phyloP scores from a whole-genome alignment of 805 yeast genomes.

The Torulaspora gathmanii region DNA sequence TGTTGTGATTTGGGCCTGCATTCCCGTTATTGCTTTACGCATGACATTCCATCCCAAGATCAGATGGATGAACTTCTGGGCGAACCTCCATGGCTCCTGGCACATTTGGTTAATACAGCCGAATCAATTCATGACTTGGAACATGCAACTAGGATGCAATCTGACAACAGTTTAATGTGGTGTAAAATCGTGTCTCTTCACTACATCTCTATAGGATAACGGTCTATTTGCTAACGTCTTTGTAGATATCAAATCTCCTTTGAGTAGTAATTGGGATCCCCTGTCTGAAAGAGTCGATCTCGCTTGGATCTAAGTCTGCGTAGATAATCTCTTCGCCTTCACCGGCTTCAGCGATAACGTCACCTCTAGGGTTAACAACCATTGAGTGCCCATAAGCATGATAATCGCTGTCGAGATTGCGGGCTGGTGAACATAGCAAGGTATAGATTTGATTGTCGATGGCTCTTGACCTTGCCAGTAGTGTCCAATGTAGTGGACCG shows the following conservation, averaged over 20 bases:
- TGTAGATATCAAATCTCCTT: conserved; percentile 60
- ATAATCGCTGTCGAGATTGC: conserved; percentile 56
- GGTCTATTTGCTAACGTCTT: conserved; percentile 28
- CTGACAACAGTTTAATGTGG: no score
- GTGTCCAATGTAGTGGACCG: conserved; percentile 80
- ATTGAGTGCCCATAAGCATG: conserved; percentile 66
- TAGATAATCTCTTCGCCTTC: conserved; percentile 71
- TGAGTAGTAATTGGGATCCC: conserved; percentile 68
- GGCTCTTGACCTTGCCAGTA: conserved; percentile 67
- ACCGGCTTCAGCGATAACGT: conserved; percentile 64
- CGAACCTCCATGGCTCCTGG: no score
- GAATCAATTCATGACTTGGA: no score
- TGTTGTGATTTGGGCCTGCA: neutral
- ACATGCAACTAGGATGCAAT: no score
- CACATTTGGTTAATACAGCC: no score
- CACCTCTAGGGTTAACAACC: conserved; percentile 60
- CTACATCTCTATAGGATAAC: neutral
- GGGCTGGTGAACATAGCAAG: conserved; percentile 81
- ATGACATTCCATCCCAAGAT: no score
- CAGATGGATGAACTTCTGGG: no score
- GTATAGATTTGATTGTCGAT: conserved; percentile 71
- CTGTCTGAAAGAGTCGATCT: conserved; percentile 51
- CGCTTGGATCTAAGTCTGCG: conserved; percentile 65
- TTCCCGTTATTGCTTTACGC: no score
- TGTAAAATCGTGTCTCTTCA: no score